Evolutionary conservation across 106 monocot species (phyloP).

Genomic region (Platanthera guangdongensis): DNA sequence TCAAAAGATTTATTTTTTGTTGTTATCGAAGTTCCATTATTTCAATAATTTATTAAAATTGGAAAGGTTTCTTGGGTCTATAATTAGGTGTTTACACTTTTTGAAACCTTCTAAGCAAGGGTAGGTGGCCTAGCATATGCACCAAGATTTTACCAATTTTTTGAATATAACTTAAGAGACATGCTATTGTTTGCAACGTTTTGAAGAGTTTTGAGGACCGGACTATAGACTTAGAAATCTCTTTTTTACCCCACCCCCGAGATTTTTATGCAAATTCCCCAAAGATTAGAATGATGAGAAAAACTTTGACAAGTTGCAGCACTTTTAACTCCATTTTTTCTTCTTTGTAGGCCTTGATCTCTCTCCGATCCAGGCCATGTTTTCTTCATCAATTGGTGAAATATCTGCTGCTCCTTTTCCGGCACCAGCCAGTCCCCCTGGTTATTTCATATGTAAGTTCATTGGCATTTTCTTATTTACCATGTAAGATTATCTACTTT

Average conservation of each 20-base stretch:
- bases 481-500: not conserved
- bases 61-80: not conserved
- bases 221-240: no score
- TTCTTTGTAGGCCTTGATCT: conserved; percentile 22
- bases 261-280: no score
- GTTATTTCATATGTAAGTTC: conserved; percentile 16
- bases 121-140: no score
- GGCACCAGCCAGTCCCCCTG: conserved; percentile 18
- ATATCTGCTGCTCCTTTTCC: conserved; percentile 23
- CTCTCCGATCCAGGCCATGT: conserved; percentile 27
- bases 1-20: not conserved
- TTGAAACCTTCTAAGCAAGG: no score
- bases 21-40: no score
- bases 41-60: no score
- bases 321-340: not conserved
- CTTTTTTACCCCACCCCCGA: no score
- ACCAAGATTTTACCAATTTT: no score
- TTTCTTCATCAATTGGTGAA: conserved; percentile 17
- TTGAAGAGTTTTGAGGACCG: no score
- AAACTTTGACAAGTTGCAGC: not conserved
- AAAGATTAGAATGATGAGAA: not conserved
- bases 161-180: no score
- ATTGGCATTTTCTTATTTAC: not conserved
- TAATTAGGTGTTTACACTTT: no score
- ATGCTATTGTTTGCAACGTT: no score